These are phyloP conservation scores for Monosporascus sp. DNA, from an alignment of 2,329 filamentous ascomycete genomes.

Conservation along the genomic window DNA sequence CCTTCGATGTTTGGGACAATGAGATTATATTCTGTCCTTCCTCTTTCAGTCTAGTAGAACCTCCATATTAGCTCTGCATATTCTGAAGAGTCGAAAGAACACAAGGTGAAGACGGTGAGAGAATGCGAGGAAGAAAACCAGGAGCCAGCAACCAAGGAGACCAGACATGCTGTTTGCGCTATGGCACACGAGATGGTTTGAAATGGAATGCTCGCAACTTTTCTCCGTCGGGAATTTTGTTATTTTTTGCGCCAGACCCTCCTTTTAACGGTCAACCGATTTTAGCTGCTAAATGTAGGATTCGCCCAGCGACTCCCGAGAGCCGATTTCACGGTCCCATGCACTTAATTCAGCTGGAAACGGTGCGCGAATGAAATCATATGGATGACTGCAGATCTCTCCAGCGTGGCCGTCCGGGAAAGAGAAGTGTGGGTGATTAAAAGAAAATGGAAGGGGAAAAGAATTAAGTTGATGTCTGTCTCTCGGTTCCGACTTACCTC, in stretches of 20 bases:
- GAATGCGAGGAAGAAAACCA: neutral
- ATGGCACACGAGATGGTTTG: neutral
- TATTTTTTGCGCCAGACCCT: neutral
- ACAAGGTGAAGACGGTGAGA: neutral
- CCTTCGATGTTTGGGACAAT: constrained; percentile 4
- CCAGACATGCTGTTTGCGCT: neutral
- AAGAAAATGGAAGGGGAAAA: neutral
- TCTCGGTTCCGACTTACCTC: neutral
- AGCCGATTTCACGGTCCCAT: neutral
- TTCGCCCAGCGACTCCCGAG: neutral
- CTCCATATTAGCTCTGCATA: neutral
- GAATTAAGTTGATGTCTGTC: neutral
- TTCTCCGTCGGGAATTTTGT: neutral
- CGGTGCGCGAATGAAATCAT: no score
- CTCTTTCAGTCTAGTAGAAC: neutral
- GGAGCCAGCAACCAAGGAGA: neutral
- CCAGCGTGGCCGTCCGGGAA: neutral
- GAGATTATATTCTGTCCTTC: constrained; percentile 11
- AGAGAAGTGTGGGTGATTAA: neutral
- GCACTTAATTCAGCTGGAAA: neutral
- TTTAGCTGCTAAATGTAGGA: neutral
- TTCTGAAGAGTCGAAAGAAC: neutral
- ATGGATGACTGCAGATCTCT: no score
- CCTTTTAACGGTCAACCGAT: neutral
- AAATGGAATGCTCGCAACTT: neutral